Evolutionary conservation across 1,284 basidiomycete genomes (phyloP).

Genomic region (Pyrrhoderma lamaoense): DNA sequence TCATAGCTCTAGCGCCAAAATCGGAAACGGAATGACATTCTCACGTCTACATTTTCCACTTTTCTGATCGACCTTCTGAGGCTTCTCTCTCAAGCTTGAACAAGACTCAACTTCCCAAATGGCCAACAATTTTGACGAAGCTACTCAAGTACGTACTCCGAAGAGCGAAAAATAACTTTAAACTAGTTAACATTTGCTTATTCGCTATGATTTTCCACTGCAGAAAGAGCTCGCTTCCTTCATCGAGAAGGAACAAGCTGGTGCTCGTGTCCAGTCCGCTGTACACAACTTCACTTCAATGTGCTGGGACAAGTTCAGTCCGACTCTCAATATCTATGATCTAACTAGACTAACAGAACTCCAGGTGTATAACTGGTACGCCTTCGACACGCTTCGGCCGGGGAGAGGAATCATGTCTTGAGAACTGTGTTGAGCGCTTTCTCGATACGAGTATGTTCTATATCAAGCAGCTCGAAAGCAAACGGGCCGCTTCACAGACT

Average conservation of each 20-base stretch:
- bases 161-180: background rate
- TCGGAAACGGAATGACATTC: conserved; percentile 2
- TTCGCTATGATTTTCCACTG: conserved; percentile 10
- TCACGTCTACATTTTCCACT: background rate
- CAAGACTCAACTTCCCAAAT: conserved; percentile 27
- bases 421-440: conserved; percentile 92
- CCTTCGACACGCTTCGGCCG: conserved; percentile 83
- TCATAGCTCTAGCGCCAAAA: too few species aligned
- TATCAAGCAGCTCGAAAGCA: conserved; percentile 74
- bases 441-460: conserved; percentile 87
- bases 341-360: background rate
- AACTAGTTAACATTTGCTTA: background rate
- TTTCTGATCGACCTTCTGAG: background rate
- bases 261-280: conserved; percentile 68
- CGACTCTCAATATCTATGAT: conserved; percentile 2
- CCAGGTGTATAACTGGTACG: conserved; percentile 78
- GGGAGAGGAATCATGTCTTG: conserved; percentile 77
- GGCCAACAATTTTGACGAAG: conserved; percentile 69
- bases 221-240: conserved; percentile 84
- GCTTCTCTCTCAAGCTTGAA: background rate
- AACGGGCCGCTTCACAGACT: conserved; percentile 28
- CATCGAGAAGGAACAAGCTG: conserved; percentile 83
- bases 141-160: conserved; percentile 52
- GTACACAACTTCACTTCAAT: conserved; percentile 68
- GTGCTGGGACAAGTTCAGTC: conserved; percentile 85